Percentiles rank a stretch among this genome's conserved stretches.
These are phyloP conservation scores for Solanum sejunctum DNA, from an alignment of 257 asterid genomes.

Conservation along the genomic window DNA sequence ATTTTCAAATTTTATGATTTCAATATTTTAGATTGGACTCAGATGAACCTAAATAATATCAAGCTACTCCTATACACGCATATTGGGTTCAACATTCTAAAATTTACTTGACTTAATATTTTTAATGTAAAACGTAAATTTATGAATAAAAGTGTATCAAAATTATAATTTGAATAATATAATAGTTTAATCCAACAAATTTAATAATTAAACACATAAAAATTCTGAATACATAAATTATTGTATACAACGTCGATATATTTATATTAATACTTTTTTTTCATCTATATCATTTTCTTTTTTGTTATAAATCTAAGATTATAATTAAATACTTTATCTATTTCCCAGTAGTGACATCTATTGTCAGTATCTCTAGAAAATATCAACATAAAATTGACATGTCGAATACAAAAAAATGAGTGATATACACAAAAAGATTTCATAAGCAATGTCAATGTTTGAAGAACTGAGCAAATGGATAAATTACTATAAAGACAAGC, in stretches of 20 bases:
- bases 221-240: background rate
- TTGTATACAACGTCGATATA: background rate
- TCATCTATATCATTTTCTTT: background rate
- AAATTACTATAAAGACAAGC: too few relatives aligned
- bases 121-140: background rate
- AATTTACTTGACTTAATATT: background rate
- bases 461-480: too few relatives aligned
- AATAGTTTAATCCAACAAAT: too few relatives aligned
- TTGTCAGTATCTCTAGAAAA: background rate
- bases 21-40: background rate
- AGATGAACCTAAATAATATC: background rate
- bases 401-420: background rate
- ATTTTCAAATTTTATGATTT: background rate
- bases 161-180: too few relatives aligned
- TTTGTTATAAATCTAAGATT: too few relatives aligned
- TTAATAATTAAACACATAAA: background rate
- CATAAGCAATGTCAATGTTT: too few relatives aligned
- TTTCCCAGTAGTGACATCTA: background rate
- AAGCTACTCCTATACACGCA: too few relatives aligned
- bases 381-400: background rate
- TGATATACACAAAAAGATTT: background rate
- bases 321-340: background rate
- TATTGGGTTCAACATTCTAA: background rate
- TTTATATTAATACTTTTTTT: background rate
- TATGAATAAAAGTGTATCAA: too few relatives aligned